Evolutionary conservation across 73 alveolate species (phyloP), one percentile per base, ranked within the genome.

Genomic region (Tetrahymena borealis): DNA sequence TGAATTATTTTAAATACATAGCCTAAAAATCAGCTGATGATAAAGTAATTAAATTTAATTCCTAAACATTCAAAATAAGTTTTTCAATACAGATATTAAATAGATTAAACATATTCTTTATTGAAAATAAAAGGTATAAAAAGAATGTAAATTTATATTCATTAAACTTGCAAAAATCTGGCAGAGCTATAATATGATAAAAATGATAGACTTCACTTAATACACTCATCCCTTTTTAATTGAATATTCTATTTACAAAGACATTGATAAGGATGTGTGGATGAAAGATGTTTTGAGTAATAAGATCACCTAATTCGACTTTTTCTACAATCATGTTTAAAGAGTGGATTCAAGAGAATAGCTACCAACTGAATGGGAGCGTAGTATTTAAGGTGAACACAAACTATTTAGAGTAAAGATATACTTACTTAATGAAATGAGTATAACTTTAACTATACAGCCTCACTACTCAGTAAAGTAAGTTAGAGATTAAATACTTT

Each of bases 271-370:
- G 28, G 85, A 60, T 9, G n/a, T 24, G 13, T 20, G 38, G 85
- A 20, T 35, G 28, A 60, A 35, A 4, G 38, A 60, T 24, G 85
- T 60, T 28, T 60, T 60, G 28, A 1, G 5, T 24, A 20, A 60
- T 32, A 4, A 60, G 31, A 60, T 60, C 20, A 1, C 85, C 31
- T 60, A 60, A 60, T 60, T 60, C 28, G 35, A 60, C 28, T 60
- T 60, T 35, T 60, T 60, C 13, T 60, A 60, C 35, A 60, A 60
- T 15, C 85, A 60, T 60, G n/a, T 60, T 24, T n/a, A 60, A n/a
- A 60, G 85, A 60, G 85, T 60, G 85, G 85, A 60, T 20, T 60
- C 85, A 60, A 60, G 85, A 60, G 85, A 60, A 60, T n/a, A 60
- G 16, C n/a, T 60, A 15, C 85, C 85, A 6, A 60, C 85, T 15